These are phyloP conservation scores for Aspergillus pseudoviridinutans DNA, from an alignment of 2,329 filamentous ascomycete genomes.

Conservation along the genomic window DNA sequence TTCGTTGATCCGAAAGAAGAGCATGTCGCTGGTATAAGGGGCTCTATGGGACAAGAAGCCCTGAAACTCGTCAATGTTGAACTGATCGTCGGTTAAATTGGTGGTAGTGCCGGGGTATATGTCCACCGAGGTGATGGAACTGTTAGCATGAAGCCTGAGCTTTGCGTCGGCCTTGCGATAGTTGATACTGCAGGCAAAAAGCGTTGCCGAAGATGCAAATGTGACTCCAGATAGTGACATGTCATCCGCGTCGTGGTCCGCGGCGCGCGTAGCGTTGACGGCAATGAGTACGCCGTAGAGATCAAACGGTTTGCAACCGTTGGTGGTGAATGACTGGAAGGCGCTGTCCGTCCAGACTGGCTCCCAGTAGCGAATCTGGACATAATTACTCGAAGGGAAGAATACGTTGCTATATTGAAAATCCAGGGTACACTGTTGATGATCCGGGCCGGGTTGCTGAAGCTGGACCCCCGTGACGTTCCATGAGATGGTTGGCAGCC, in stretches of 20 bases:
- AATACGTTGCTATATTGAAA: slow-evolving; percentile 29
- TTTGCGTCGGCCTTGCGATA: slow-evolving; percentile 27
- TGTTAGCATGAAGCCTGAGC: slow-evolving; percentile 32
- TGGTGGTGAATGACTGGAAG: slow-evolving; percentile 17
- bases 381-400: slow-evolving; percentile 25
- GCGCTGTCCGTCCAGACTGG: slow-evolving; percentile 18
- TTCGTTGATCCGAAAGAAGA: slow-evolving; percentile 27
- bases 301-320: slow-evolving; percentile 28
- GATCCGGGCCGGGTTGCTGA: slow-evolving; percentile 7
- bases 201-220: slow-evolving; percentile 23
- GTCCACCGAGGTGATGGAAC: slow-evolving; percentile 26
- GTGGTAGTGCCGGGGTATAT: slow-evolving; percentile 17
- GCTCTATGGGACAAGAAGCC: slow-evolving; percentile 27
- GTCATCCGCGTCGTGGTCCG: slow-evolving; percentile 5
- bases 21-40: slow-evolving; percentile 31
- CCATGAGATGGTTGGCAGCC: slow-evolving; percentile 23
- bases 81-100: slow-evolving; percentile 16
- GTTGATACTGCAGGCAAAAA: slow-evolving; percentile 30
- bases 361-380: slow-evolving; percentile 35
- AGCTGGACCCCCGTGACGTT: slow-evolving; percentile 24
- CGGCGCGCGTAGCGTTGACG: slow-evolving; percentile 21
- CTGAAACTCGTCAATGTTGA: slow-evolving; percentile 31
- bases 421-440: slow-evolving; percentile 21
- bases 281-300: slow-evolving; percentile 31
- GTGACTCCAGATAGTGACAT: slow-evolving; percentile 3